phyloP scores from a whole-genome alignment of 2,329 filamentous ascomycete species.

The Cladosporium cucumerinum region DNA sequence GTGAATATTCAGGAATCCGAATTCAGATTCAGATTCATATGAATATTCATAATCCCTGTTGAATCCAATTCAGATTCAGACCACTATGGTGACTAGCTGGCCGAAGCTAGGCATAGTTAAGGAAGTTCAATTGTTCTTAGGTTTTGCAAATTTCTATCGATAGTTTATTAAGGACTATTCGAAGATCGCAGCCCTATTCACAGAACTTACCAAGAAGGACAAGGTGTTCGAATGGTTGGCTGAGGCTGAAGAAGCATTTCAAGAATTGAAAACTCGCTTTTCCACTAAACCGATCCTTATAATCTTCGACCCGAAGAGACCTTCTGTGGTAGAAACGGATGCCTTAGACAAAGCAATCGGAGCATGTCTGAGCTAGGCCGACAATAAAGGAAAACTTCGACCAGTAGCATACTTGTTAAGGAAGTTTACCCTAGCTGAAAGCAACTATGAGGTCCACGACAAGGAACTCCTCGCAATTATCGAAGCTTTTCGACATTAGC shows the following conservation, averaged over 20 bases:
- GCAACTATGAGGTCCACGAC: constrained; percentile 20
- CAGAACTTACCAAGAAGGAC: background rate
- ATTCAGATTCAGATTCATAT: too few species aligned
- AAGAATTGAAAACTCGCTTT: background rate
- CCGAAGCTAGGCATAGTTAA: background rate
- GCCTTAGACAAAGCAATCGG: constrained; percentile 16
- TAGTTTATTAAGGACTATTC: constrained; percentile 9
- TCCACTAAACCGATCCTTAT: constrained; percentile 15
- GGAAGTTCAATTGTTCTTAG: constrained; percentile 1
- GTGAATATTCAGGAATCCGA: too few species aligned
- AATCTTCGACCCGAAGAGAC: background rate
- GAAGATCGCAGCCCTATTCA: constrained; percentile 5
- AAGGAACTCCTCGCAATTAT: constrained; percentile 18
- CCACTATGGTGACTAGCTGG: constrained; percentile 19
- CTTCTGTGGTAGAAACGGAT: constrained; percentile 7
- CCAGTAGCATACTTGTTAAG: constrained; percentile 20
- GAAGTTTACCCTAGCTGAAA: constrained; percentile 19
- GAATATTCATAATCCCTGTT: too few species aligned
- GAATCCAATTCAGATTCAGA: too few species aligned
- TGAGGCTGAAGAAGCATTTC: background rate
- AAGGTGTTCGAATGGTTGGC: background rate
- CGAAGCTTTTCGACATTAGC: background rate
- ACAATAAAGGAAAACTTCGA: constrained; percentile 16
- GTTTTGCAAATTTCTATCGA: background rate
- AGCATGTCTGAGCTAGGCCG: constrained; percentile 15